Conservation (phyloP, 768 basidiomycete genomes). For the Calocera viscosa region DNA sequence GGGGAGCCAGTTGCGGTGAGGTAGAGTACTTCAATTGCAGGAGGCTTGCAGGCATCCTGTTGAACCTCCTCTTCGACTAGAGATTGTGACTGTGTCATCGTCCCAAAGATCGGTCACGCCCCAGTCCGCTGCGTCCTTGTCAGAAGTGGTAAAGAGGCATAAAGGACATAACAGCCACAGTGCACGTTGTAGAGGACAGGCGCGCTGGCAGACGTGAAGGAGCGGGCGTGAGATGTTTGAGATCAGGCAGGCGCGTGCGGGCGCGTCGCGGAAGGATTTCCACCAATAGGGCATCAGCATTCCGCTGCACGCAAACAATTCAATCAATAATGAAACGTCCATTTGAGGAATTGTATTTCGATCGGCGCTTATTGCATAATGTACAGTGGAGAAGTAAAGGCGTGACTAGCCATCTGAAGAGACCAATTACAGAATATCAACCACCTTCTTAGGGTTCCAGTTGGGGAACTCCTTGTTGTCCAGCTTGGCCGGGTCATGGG, state of each 20-base stretch:
- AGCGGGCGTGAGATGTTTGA: not conserved
- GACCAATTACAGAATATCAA: not conserved
- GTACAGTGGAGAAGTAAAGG: not conserved
- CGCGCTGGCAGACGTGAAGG: not conserved
- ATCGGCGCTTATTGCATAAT: not conserved
- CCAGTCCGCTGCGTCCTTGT: no score
- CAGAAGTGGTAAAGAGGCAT: no score
- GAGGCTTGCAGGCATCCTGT: not conserved
- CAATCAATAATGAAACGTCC: no score
- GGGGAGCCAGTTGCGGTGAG: not conserved
- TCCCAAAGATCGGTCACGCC: no score
- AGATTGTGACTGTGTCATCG: not conserved
- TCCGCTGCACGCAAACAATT: no score
- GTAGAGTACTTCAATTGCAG: not conserved
- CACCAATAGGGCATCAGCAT: not conserved
- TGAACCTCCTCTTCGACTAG: not conserved
- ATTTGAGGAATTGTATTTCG: not conserved
- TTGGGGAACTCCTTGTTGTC: not conserved
- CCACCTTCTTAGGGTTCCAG: conserved; percentile 3
- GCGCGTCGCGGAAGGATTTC: not conserved
- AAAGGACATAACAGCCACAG: not conserved
- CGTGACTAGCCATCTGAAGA: not conserved
- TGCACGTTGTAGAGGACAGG: no score
- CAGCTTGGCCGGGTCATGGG: not conserved
- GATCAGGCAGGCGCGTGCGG: not conserved